phyloP scores from a whole-genome alignment of 495 filamentous ascomycete genomes.

The Aspergillus indologenus region DNA sequence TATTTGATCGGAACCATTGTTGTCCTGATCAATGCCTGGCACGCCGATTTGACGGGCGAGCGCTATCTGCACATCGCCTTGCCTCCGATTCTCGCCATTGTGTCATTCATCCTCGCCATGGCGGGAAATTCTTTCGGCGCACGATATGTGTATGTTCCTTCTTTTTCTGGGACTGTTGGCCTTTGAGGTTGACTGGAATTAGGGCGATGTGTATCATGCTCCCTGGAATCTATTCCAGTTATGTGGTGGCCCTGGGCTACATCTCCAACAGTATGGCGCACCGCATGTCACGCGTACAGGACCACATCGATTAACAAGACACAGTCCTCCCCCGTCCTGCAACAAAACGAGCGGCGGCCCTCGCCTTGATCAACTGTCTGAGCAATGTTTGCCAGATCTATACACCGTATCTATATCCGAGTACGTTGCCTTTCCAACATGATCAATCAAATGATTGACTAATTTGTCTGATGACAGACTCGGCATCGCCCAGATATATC shows the following conservation, averaged over 20 bases:
- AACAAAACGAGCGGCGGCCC: neutral
- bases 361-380: neutral
- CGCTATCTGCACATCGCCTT: slow-evolving; percentile 67
- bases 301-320: neutral
- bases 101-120: slow-evolving; percentile 67
- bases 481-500: slow-evolving; percentile 18
- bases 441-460: neutral
- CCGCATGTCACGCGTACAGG: neutral
- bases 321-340: neutral
- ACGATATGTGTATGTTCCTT: neutral
- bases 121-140: slow-evolving; percentile 18
- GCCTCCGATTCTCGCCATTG: slow-evolving; percentile 62
- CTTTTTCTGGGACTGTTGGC: too few relatives aligned
- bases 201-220: neutral
- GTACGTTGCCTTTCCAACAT: slow-evolving; percentile 11
- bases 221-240: neutral
- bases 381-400: neutral
- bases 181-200: neutral
- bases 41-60: slow-evolving; percentile 71
- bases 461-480: slow-evolving; percentile 16
- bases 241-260: neutral
- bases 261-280: neutral
- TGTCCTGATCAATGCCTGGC: slow-evolving; percentile 65
- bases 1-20: slow-evolving; percentile 66
- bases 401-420: slow-evolving; percentile 28